phyloP scores from a whole-genome alignment of 106 monocot genomes.

The Posidonia australis region DNA sequence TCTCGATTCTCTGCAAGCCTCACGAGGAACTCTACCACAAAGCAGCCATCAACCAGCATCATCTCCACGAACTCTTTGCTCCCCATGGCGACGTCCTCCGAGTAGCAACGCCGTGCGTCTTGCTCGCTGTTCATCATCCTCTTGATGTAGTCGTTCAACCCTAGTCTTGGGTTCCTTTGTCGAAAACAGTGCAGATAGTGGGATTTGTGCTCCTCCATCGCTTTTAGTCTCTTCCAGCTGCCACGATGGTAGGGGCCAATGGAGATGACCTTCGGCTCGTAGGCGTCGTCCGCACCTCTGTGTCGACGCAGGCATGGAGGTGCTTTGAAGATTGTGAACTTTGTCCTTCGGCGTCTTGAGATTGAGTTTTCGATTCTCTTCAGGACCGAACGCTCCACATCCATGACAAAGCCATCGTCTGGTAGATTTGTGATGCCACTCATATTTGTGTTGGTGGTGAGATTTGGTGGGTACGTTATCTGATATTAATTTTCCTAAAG shows the following conservation, averaged over 20 bases:
- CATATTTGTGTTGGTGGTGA: too few relatives aligned
- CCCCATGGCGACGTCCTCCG: too few relatives aligned
- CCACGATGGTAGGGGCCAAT: too few relatives aligned
- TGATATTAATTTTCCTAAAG: too few relatives aligned
- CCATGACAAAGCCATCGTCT: too few relatives aligned
- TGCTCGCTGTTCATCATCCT: neutral
- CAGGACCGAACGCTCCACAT: too few relatives aligned
- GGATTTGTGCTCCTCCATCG: neutral
- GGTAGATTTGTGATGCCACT: too few relatives aligned
- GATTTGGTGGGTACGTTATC: too few relatives aligned
- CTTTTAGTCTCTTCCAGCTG: neutral
- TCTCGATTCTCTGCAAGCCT: neutral
- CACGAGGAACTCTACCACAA: neutral
- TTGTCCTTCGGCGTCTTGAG: too few relatives aligned
- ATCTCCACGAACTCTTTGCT: neutral
- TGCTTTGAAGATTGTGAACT: neutral
- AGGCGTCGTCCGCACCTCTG: neutral
- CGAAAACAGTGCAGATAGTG: neutral
- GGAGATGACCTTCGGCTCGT: neutral
- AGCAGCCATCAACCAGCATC: neutral
- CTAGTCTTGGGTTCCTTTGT: neutral
- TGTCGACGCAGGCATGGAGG: neutral
- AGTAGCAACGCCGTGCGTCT: too few relatives aligned
- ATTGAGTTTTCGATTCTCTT: too few relatives aligned
- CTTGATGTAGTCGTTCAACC: neutral